Evolutionary conservation across 371 early-diverging fungal species (phyloP).

Genomic region (Mortierella sp.): DNA sequence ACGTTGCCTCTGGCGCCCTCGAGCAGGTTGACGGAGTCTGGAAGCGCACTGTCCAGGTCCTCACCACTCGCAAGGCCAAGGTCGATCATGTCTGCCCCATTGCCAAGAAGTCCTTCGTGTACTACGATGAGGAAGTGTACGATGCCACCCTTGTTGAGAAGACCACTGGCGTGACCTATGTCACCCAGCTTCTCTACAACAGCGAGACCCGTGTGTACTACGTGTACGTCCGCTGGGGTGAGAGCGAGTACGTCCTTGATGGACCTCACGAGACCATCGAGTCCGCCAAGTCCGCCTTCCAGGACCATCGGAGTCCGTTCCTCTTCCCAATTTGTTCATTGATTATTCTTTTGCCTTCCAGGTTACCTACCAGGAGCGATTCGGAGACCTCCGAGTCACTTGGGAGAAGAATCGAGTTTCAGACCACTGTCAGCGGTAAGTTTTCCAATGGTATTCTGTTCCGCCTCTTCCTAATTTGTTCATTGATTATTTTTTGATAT

Average conservation of each 20-base stretch:
- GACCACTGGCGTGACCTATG: constrained; percentile 10
- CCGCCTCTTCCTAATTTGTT: background rate
- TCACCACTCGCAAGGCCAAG: constrained; percentile 25
- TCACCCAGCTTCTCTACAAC: constrained; percentile 9
- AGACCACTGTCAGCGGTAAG: constrained; percentile 9
- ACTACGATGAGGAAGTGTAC: constrained; percentile 12
- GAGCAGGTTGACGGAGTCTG: constrained; percentile 5
- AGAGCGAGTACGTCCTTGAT: constrained; percentile 17
- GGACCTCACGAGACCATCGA: constrained; percentile 29
- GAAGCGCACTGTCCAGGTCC: constrained; percentile 21
- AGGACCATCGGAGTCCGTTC: too few relatives aligned
- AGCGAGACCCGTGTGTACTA: constrained; percentile 5
- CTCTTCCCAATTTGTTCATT: too few relatives aligned
- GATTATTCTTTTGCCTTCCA: too few relatives aligned
- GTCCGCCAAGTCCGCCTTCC: constrained; percentile 23
- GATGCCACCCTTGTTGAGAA: constrained; percentile 5
- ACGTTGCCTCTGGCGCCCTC: constrained; percentile 6
- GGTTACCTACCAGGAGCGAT: background rate
- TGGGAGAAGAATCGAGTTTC: constrained; percentile 12
- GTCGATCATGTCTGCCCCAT: constrained; percentile 16
- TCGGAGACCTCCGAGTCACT: constrained; percentile 3
- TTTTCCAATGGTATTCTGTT: constrained; percentile 19
- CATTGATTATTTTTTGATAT: background rate
- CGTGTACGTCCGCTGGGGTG: constrained; percentile 16
- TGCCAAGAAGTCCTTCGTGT: constrained; percentile 17